Percentiles rank a stretch among this genome's conserved stretches.
phyloP scores from a whole-genome alignment of 805 yeast genomes.

The Candida sanyiensis region DNA sequence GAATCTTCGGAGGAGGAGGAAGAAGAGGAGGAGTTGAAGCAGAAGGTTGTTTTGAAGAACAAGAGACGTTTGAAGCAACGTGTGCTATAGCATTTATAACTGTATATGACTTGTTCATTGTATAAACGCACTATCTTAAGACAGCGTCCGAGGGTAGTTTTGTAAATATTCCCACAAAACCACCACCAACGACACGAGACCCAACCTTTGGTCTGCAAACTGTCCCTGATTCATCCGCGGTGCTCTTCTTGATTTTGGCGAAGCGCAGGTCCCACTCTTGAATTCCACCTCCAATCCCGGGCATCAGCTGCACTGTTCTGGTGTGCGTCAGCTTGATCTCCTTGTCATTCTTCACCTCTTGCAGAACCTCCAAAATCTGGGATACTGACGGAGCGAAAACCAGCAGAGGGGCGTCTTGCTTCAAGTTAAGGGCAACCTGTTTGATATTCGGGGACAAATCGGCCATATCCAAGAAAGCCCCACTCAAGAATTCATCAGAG shows the following conservation, averaged over 20 bases:
- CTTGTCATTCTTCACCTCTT: constrained; percentile 26
- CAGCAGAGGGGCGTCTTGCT: constrained; percentile 38
- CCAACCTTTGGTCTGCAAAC: constrained; percentile 50
- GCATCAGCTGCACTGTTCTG: constrained; percentile 36
- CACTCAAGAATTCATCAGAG: constrained; percentile 32
- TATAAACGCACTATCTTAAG: constrained; percentile 3
- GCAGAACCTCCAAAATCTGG: constrained; percentile 39
- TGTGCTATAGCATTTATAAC: constrained; percentile 11
- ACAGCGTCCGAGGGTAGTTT: constrained; percentile 25
- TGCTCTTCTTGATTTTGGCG: constrained; percentile 34
- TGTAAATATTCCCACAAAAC: constrained; percentile 41
- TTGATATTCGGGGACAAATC: constrained; percentile 33
- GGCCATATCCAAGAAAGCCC: constrained; percentile 45
- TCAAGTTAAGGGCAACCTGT: constrained; percentile 30
- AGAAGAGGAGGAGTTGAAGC: constrained; percentile 43
- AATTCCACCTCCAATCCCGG: constrained; percentile 47
- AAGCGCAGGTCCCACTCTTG: constrained; percentile 46
- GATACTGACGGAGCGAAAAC: constrained; percentile 45
- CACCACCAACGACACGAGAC: constrained; percentile 42
- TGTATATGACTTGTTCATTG: not conserved
- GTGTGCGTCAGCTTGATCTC: constrained; percentile 32
- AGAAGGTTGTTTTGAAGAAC: constrained; percentile 32
- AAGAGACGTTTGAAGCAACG: constrained; percentile 25
- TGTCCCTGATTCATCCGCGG: constrained; percentile 34
- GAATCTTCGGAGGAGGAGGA: constrained; percentile 55